Evolutionary conservation across 495 filamentous ascomycete species (phyloP), one percentile per base, ranked within the genome.

Genomic region (Trichoderma gamsii): DNA sequence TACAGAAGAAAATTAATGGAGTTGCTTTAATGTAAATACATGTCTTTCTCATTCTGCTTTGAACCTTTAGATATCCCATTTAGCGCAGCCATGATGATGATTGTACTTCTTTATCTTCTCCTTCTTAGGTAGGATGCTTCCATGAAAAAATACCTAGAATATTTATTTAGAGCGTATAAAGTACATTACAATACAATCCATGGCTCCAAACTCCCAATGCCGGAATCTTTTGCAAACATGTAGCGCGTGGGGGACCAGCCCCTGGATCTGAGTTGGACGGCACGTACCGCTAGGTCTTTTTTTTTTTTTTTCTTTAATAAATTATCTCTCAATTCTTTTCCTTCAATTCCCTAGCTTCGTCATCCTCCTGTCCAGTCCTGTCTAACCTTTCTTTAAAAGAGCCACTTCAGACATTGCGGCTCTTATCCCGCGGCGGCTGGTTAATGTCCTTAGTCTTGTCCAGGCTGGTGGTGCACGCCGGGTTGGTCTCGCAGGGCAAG

Each of bases 31-130:
- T 65, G 63, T 41, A 65, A n/a, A 44, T 65, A 41, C n/a, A 41
- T 44, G 32, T 41, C 35, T 65, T 65, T 65, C 41, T 65, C 32
- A 65, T 65, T 41, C 63, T 41, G 35, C 32, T 41, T 65, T 44
- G 41, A 23, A 41, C 63, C 63, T 41, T 65, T 65, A 65, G 63
- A 65, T 65, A 65, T 65, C 41, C 35, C 63, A 43, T 41, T 65
- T 44, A 61, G 56, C 56, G 29, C 56, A 32, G 56, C 56, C 56
- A 61, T 44, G 63, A 65, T 65, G 35, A 65, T 65, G 63, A 41
- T 65, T 65, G 63, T 32, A n/a, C 41, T 65, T n/a, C 15, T 21
- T 8, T 25, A 32, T 44, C 32, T 41, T 32, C 23, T 16, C 61
- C 29, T 15, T 32, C 21, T 63, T 13, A 63, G 21, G 29, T 23